Percentiles rank a stretch among this genome's conserved stretches.
Evolutionary conservation across 148 eudicot genomes (phyloP).

Genomic region (Vaccinium vitisidaea): DNA sequence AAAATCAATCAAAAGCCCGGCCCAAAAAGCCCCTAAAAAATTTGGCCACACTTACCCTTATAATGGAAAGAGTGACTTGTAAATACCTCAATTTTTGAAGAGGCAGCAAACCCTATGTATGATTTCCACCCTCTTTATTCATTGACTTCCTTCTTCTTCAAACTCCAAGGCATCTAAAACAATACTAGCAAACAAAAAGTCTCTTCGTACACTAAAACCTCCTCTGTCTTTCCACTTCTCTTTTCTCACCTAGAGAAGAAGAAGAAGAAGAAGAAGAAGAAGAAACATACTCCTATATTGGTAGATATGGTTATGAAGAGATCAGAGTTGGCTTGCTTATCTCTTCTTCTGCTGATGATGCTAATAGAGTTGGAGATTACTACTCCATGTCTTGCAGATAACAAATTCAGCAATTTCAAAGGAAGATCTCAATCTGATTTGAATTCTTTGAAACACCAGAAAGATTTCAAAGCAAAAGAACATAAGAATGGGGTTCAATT

Average conservation of each 20-base stretch:
- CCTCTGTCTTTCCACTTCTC: not conserved
- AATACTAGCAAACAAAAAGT: not conserved
- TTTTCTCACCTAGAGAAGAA: not conserved
- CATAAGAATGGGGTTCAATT: conserved; percentile 14
- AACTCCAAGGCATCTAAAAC: conserved; percentile 30
- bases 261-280: conserved; percentile 14
- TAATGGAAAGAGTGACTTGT: too few species aligned
- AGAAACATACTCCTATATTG: not conserved
- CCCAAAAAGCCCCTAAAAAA: too few species aligned
- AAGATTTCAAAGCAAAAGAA: conserved; percentile 23
- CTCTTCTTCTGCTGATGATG: conserved; percentile 44
- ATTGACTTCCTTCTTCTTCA: conserved; percentile 22
- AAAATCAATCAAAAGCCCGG: too few species aligned
- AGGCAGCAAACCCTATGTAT: conserved; percentile 31
- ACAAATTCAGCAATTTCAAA: conserved; percentile 42
- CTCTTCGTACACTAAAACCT: not conserved
- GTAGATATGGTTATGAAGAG: conserved; percentile 29
- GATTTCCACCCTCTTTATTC: conserved; percentile 10
- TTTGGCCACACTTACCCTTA: too few species aligned
- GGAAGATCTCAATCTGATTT: conserved; percentile 15
- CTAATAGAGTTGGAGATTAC: conserved; percentile 25
- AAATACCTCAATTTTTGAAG: conserved; percentile 18
- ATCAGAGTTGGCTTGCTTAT: conserved; percentile 34
- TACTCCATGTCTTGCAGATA: conserved; percentile 34
- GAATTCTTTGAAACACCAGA: conserved; percentile 10